phyloP scores from a whole-genome alignment of 2,329 filamentous ascomycete species.

The Paraphaeosphaeria minitans region DNA sequence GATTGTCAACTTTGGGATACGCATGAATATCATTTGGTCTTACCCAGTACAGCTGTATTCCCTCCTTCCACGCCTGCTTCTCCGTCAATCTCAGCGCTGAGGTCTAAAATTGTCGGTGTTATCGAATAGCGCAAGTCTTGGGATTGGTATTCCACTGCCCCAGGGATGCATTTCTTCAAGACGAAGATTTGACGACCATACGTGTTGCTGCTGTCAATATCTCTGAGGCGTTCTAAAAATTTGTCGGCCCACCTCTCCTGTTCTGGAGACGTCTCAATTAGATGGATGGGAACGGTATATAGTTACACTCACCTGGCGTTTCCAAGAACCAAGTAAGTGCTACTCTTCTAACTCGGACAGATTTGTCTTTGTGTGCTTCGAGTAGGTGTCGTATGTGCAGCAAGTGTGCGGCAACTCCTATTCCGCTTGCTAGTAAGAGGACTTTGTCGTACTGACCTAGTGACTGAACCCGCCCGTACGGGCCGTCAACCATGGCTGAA shows the following conservation, averaged over 20 bases:
- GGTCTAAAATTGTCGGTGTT: neutral
- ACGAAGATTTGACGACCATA: constrained; percentile 8
- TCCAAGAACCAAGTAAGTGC: constrained; percentile 18
- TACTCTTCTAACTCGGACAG: constrained; percentile 16
- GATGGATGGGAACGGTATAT: too few species aligned
- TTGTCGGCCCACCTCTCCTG: constrained; percentile 15
- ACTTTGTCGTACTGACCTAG: constrained; percentile 17
- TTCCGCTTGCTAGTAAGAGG: constrained; percentile 16
- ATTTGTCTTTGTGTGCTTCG: constrained; percentile 13
- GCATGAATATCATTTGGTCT: neutral
- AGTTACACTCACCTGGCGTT: constrained; percentile 12
- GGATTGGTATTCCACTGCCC: too few species aligned
- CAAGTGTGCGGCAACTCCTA: constrained; percentile 19
- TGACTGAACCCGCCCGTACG: constrained; percentile 12
- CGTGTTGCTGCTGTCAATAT: constrained; percentile 11
- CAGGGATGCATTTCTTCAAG: neutral
- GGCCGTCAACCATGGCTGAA: constrained; percentile 17
- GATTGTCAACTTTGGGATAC: neutral
- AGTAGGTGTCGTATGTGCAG: constrained; percentile 14
- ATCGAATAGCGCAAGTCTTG: too few species aligned
- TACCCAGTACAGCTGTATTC: constrained; percentile 19
- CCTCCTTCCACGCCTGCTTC: constrained; percentile 17
- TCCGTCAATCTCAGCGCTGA: constrained; percentile 5
- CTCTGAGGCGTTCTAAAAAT: constrained; percentile 6
- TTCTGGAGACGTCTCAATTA: too few species aligned